Evolutionary conservation across 2,329 filamentous ascomycete species (phyloP).

Genomic region (Stagonosporopsis chrysanthemi): DNA sequence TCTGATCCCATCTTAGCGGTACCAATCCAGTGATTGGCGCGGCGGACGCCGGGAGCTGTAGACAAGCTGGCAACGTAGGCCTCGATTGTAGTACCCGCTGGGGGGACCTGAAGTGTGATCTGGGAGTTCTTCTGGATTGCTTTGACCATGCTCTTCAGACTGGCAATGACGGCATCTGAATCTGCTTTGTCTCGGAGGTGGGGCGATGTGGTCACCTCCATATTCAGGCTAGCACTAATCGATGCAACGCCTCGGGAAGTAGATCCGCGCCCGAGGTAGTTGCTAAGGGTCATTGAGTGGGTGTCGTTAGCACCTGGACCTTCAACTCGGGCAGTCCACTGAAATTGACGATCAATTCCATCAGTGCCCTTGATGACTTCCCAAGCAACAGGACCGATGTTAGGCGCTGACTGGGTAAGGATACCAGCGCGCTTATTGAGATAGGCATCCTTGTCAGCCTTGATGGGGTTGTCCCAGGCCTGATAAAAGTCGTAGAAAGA

Average conservation of each 20-base stretch:
- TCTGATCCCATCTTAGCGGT: conserved; percentile 64
- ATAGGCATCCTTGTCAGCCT: conserved; percentile 51
- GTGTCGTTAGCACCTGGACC: conserved; percentile 55
- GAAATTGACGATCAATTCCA: conserved; percentile 68
- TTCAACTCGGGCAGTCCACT: conserved; percentile 72
- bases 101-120: conserved; percentile 65
- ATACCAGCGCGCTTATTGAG: conserved; percentile 63
- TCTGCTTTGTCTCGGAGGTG: conserved; percentile 67
- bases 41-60: conserved; percentile 49
- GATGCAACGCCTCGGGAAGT: conserved; percentile 68
- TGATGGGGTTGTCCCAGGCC: conserved; percentile 60
- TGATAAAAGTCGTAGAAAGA: conserved; percentile 71
- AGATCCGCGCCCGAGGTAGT: conserved; percentile 70
- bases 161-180: conserved; percentile 68
- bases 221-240: conserved; percentile 65
- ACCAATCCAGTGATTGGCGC: conserved; percentile 59
- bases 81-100: conserved; percentile 59
- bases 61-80: conserved; percentile 62
- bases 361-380: conserved; percentile 65
- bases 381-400: conserved; percentile 70
- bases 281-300: conserved; percentile 53
- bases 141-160: conserved; percentile 67
- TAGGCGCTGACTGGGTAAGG: conserved; percentile 69
- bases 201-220: conserved; percentile 65
- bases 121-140: conserved; percentile 62